Evolutionary conservation across 2,329 filamentous ascomycete species (phyloP).

Genomic region (Diplodia seriata): DNA sequence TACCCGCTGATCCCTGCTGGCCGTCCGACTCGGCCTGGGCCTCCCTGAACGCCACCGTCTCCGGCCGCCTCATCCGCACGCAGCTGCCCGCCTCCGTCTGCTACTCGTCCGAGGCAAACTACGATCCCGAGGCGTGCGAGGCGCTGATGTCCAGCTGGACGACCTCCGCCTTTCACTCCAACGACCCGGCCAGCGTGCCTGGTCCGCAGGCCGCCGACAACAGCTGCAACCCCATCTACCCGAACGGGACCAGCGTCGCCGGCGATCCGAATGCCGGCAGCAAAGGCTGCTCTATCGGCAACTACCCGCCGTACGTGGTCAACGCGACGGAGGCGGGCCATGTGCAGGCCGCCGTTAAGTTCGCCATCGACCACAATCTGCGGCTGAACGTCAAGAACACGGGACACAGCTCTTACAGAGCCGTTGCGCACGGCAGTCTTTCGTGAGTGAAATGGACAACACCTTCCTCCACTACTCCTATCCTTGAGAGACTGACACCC

Average conservation of each 20-base stretch:
- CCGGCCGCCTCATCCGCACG: slow-evolving; percentile 1
- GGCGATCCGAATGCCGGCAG: slow-evolving; percentile 38
- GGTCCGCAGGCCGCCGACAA: slow-evolving; percentile 43
- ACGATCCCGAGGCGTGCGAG: slow-evolving; percentile 37
- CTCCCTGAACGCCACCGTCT: too few species aligned
- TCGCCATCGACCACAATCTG: slow-evolving; percentile 43
- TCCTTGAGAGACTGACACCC: too few species aligned
- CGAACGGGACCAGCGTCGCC: slow-evolving; percentile 42
- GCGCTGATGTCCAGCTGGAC: slow-evolving; percentile 40
- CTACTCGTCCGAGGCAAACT: slow-evolving; percentile 35
- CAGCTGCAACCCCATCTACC: slow-evolving; percentile 42
- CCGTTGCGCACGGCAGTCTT: too few species aligned
- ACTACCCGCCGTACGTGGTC: slow-evolving; percentile 46
- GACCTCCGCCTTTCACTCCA: slow-evolving; percentile 41
- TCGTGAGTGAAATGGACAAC: slow-evolving; percentile 14
- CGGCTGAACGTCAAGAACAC: slow-evolving; percentile 46
- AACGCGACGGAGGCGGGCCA: slow-evolving; percentile 44
- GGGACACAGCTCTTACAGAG: slow-evolving; percentile 47
- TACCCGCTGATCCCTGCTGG: too few species aligned
- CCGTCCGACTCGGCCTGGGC: too few species aligned
- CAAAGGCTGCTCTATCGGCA: slow-evolving; percentile 43
- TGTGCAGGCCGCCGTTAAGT: slow-evolving; percentile 45
- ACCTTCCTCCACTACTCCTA: slow-evolving; percentile 42
- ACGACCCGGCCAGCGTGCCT: slow-evolving; percentile 41
- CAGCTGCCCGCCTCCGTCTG: not conserved